Evolutionary conservation across 352 stramenopile genomes (phyloP).

Genomic region (Phytopythium chamaehyphon): DNA sequence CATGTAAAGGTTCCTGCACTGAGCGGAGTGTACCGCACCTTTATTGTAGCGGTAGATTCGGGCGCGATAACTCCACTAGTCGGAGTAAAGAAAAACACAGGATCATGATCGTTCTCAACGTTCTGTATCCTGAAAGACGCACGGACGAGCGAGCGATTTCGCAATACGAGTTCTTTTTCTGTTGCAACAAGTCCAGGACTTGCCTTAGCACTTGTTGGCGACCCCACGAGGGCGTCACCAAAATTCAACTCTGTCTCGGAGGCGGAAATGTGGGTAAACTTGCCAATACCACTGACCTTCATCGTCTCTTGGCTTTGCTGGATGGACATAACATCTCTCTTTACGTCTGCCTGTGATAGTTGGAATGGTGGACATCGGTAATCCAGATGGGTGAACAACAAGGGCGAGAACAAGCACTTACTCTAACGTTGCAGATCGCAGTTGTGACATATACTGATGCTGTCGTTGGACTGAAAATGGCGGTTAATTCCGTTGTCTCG

Average conservation of each 20-base stretch:
- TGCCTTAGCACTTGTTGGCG: slow-evolving; percentile 28
- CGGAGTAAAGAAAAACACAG: slow-evolving; percentile 84
- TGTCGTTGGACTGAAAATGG: slow-evolving; percentile 59
- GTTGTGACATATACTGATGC: slow-evolving; percentile 88
- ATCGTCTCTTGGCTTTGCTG: slow-evolving; percentile 44
- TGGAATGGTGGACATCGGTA: too few species aligned
- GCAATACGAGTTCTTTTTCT: slow-evolving; percentile 81
- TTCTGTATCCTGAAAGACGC: slow-evolving; percentile 70
- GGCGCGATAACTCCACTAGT: slow-evolving; percentile 61
- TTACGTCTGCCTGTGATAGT: not conserved
- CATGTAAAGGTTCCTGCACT: slow-evolving; percentile 86
- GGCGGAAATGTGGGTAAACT: slow-evolving; percentile 85
- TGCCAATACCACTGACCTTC: slow-evolving; percentile 88
- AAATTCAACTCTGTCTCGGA: slow-evolving; percentile 84
- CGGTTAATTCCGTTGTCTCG: slow-evolving; percentile 56
- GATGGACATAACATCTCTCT: not conserved
- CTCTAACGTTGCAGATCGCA: slow-evolving; percentile 51
- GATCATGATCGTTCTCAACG: slow-evolving; percentile 81
- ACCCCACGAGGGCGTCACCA: slow-evolving; percentile 76
- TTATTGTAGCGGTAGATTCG: slow-evolving; percentile 65
- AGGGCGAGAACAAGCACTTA: too few species aligned
- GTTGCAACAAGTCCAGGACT: slow-evolving; percentile 17
- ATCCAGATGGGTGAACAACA: too few species aligned
- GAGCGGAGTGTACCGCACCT: slow-evolving; percentile 74
- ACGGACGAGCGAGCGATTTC: slow-evolving; percentile 89